Evolutionary conservation across 1,284 basidiomycete genomes (phyloP), one percentile per base, ranked within the genome.

Genomic region (Ganoderma boninense): DNA sequence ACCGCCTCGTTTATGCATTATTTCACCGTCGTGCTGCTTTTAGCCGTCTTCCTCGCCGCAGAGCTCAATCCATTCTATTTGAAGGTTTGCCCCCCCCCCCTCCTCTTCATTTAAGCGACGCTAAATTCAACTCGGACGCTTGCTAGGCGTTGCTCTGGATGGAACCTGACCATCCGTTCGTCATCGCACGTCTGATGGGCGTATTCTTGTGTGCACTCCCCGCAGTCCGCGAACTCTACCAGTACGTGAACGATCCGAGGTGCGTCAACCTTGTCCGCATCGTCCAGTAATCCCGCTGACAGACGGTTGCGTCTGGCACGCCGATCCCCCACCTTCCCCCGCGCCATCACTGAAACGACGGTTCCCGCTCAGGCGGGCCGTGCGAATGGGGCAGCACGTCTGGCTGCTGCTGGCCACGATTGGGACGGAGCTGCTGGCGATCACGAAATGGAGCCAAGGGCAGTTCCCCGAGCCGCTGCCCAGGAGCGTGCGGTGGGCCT

Each of bases 51-150:
- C 78, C 84, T 95, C 64, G 90, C 90, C 68, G 93, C 92, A 66
- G 94, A 95, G 81, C 84, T 96, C 63, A 95, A 93, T 77, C 92
- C 92, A 13, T 95, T 95, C 80, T 95, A 95, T 81, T 82, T 95
- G 64, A 95, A 95, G 86, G 92, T 90, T 72, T 69, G 80, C 75
- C 29, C 29, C 29, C 4, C 38, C 7, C 70, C 64, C 63, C 62
- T 54, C 62, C 64, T 73, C 66, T 67, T 35, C 35, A 67, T 64
- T n/a, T n/a, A n/a, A n/a, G 40, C 23, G 49, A 56, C 40, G 52
- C 63, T 38, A 35, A 56, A 61, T 56, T 43, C 35, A 26, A 56
- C 52, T 57, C 35, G 69, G 49, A 54, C 35, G 57, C 62, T 26
- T 29, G 52, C 26, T 78, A 93, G 90, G 87, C 87, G 64, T 82